Percentiles rank a stretch among this genome's conserved stretches.
phyloP scores from a whole-genome alignment of 1,139 yeast species.

The Nakaseomyces bracarensis region DNA sequence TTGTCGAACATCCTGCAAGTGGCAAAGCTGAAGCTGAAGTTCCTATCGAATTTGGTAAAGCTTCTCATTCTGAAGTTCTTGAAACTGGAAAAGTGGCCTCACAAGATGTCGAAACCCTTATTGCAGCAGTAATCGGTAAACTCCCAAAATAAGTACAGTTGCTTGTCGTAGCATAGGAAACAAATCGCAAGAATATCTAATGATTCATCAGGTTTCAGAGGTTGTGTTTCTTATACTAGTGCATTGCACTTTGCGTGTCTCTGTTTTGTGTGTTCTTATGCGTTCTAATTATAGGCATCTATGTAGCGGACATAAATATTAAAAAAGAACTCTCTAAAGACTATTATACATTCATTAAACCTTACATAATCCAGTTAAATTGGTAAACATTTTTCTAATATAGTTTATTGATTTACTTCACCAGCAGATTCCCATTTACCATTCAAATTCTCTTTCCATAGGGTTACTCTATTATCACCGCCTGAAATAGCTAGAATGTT shows the following conservation, averaged over 20 bases:
- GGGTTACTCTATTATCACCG: conserved; percentile 89
- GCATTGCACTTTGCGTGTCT: too few species aligned
- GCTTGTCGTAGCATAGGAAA: too few species aligned
- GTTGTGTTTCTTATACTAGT: too few species aligned
- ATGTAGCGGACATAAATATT: too few species aligned
- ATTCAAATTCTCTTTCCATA: conserved; percentile 91
- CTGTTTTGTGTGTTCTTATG: too few species aligned
- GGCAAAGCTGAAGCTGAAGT: conserved; percentile 49
- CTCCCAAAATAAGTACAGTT: conserved; percentile 21
- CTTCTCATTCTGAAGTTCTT: conserved; percentile 82
- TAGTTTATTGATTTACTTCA: conserved; percentile 5
- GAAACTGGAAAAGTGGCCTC: conserved; percentile 78
- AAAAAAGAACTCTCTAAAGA: too few species aligned
- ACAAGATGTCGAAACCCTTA: conserved; percentile 61
- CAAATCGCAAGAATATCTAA: too few species aligned
- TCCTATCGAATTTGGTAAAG: conserved; percentile 66
- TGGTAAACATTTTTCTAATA: not conserved
- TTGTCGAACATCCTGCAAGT: conserved; percentile 66
- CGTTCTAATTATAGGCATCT: too few species aligned
- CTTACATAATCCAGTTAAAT: too few species aligned
- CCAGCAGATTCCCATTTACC: conserved; percentile 96
- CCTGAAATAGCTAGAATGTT: conserved; percentile 92
- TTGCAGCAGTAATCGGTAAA: conserved; percentile 53
- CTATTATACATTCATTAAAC: conserved; percentile 1
- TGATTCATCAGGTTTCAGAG: too few species aligned